phyloP scores from a whole-genome alignment of 2,329 filamentous ascomycete genomes.

The Apiospora hydei region DNA sequence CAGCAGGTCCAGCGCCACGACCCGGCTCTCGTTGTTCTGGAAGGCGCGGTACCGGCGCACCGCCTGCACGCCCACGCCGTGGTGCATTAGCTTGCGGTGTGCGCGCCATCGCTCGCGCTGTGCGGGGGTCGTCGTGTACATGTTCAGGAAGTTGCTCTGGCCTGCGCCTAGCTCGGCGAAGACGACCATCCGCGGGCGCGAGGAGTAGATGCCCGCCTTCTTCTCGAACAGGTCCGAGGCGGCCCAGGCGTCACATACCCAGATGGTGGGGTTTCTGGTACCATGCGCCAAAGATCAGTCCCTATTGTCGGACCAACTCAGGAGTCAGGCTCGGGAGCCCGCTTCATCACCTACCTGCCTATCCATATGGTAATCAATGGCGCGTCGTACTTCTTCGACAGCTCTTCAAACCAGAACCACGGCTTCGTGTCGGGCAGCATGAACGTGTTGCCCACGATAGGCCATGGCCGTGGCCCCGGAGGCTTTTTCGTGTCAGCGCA shows the following conservation, averaged over 20 bases:
- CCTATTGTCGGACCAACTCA: neutral
- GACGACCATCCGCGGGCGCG: conserved; percentile 56
- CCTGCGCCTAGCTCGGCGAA: conserved; percentile 55
- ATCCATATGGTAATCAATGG: conserved; percentile 65
- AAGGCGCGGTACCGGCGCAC: conserved; percentile 60
- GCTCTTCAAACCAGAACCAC: conserved; percentile 63
- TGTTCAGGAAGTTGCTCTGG: conserved; percentile 52
- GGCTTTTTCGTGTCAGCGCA: conserved; percentile 44
- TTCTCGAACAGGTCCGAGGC: conserved; percentile 64
- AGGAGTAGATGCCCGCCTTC: conserved; percentile 58
- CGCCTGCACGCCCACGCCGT: conserved; percentile 61
- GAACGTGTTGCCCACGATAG: conserved; percentile 63
- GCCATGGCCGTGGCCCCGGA: conserved; percentile 60
- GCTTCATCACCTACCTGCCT: conserved; percentile 45
- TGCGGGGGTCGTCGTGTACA: conserved; percentile 48
- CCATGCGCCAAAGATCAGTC: neutral
- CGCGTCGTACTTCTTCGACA: conserved; percentile 56
- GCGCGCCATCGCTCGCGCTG: conserved; percentile 52
- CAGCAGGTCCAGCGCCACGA: conserved; percentile 60
- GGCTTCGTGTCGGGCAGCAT: conserved; percentile 61
- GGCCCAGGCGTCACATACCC: conserved; percentile 57
- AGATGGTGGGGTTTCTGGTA: conserved; percentile 50
- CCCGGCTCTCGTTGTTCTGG: conserved; percentile 64
- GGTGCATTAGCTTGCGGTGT: conserved; percentile 59
- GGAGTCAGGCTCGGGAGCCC: too few species aligned